Percentiles rank a stretch among this genome's conserved stretches.
phyloP scores from a whole-genome alignment of 805 yeast genomes.

The Monosporozyma siamensis region DNA sequence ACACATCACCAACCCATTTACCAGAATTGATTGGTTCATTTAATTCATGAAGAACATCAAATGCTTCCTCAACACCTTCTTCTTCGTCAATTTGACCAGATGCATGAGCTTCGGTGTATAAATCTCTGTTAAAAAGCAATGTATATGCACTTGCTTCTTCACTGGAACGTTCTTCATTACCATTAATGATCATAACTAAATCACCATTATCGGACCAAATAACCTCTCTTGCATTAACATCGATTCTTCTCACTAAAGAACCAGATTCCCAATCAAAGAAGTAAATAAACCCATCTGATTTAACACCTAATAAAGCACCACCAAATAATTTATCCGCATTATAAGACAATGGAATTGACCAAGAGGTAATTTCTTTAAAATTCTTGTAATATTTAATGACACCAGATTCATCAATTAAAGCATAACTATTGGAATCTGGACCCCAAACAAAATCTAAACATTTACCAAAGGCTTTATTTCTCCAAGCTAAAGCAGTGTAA shows the following conservation, averaged over 20 bases:
- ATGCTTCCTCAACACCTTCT: slow-evolving; percentile 82
- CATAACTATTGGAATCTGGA: slow-evolving; percentile 78
- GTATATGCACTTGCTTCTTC: slow-evolving; percentile 56
- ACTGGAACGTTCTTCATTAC: slow-evolving; percentile 32
- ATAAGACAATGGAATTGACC: slow-evolving; percentile 55
- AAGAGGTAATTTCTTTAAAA: slow-evolving; percentile 66
- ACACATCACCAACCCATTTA: slow-evolving; percentile 95
- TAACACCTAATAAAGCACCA: slow-evolving; percentile 81
- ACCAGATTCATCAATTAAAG: slow-evolving; percentile 62
- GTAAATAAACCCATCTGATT: slow-evolving; percentile 73
- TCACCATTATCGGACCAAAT: slow-evolving; percentile 94
- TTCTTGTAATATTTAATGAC: slow-evolving; percentile 67
- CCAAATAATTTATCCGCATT: slow-evolving; percentile 75
- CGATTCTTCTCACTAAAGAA: slow-evolving; percentile 74
- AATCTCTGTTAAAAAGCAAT: slow-evolving; percentile 60
- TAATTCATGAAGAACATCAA: slow-evolving; percentile 76
- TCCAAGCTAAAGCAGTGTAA: slow-evolving; percentile 96
- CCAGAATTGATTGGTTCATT: slow-evolving; percentile 79
- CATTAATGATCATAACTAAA: slow-evolving; percentile 62
- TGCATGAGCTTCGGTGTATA: slow-evolving; percentile 53
- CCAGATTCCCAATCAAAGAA: slow-evolving; percentile 95
- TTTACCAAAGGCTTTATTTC: slow-evolving; percentile 86
- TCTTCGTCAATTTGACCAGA: slow-evolving; percentile 55
- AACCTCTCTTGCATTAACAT: slow-evolving; percentile 71
- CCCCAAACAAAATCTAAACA: slow-evolving; percentile 95